Base-by-base conservation (phyloP, 1,284 basidiomycete genomes). In the Trametes polyzona region DNA sequence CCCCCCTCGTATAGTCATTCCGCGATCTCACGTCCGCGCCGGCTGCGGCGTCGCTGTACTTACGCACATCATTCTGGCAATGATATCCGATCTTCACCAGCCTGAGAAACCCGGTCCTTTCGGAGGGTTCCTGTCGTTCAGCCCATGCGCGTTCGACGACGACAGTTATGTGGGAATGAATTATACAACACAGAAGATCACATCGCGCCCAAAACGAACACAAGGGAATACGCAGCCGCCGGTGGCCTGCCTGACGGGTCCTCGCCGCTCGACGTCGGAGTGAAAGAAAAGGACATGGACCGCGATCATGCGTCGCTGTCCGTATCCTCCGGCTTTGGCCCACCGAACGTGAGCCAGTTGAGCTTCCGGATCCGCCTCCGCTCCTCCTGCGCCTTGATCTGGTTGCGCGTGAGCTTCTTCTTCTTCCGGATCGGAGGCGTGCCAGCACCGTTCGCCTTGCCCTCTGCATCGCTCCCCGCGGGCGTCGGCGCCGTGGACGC, bases 331-430 rank as follows among this genome's bases (percentile, higher is more conserved):
- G 90, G 90, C 66, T 85, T 89, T 35, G 84, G 82, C 26, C 84
- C 93, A 51, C 95, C 95, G 69, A 84, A 84, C 19, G 82, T 86
- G 58, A 97, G 78, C 93, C 93, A 98, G 60, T 84, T 80, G 59
- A 96, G 71, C 76, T 95, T 95, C 65, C 93, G 80, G 68, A 87
- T 71, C 63, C 87, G 79, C 69, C 92, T 78, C 58, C 93, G 80
- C 74, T 95, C 93, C 73, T 94, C 93, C 73, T 86, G 88, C 8
- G 84, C 93, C 75, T 97, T 97, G 63, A 90, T 43, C 73, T 96
- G 93, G 76, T 97, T 97, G 60, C 95, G 83, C 8, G 95, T 96
- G 73, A 83, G 48, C 77, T 95, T 96, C 82, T 96, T 97, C 81
- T 95, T 95, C 79, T 91, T 95, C 77, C 80, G 89, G 52, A 79